phyloP scores from a whole-genome alignment of 306 rosid genomes.

The Begonia masoniana region DNA sequence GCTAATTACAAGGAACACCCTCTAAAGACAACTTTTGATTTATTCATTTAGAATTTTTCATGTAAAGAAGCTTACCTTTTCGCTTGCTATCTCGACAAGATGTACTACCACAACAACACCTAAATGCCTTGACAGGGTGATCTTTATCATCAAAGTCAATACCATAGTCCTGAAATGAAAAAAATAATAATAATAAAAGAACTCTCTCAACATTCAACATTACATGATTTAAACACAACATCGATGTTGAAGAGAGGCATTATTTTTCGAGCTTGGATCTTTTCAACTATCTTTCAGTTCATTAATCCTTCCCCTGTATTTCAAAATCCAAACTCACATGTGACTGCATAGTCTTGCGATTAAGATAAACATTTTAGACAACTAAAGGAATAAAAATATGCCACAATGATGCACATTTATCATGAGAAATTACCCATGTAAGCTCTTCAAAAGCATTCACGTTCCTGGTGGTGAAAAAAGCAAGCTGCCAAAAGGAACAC shows the following conservation, averaged over 20 bases:
- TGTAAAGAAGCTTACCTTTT: slow-evolving; percentile 31
- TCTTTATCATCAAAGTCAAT: slow-evolving; percentile 63
- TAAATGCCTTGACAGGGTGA: slow-evolving; percentile 76
- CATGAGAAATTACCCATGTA: slow-evolving; percentile 61
- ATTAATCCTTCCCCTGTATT: too few species aligned
- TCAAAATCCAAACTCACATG: too few species aligned
- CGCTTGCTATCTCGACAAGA: slow-evolving; percentile 38
- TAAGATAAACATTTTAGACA: not conserved
- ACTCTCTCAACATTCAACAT: not conserved
- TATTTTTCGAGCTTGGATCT: too few species aligned
- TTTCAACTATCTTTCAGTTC: too few species aligned
- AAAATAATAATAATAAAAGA: not conserved
- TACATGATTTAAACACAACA: too few species aligned
- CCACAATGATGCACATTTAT: slow-evolving; percentile 1
- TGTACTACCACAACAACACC: slow-evolving; percentile 57
- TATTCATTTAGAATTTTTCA: not conserved
- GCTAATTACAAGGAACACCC: not conserved
- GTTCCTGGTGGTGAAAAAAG: slow-evolving; percentile 61
- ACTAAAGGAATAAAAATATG: not conserved
- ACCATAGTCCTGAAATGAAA: slow-evolving; percentile 62
- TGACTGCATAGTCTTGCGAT: too few species aligned
- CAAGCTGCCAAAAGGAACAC: slow-evolving; percentile 42
- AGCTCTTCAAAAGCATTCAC: slow-evolving; percentile 72
- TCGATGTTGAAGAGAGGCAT: too few species aligned
- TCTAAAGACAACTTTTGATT: not conserved